Base-by-base conservation (phyloP, 129 eudicot genomes). In the Saussurea involucrata region DNA sequence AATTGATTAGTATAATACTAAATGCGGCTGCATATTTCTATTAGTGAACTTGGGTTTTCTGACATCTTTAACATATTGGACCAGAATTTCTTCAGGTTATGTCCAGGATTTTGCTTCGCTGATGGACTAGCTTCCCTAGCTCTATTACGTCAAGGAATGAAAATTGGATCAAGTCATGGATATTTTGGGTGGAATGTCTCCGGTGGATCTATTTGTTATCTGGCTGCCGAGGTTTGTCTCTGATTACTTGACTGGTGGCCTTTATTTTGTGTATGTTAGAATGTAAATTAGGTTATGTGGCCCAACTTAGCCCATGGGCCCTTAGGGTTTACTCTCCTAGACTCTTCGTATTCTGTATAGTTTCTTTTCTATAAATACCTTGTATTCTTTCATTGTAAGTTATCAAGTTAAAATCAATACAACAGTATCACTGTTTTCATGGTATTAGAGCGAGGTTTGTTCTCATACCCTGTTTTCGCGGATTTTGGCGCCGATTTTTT, bases 51-150 rank as follows among this genome's bases (percentile, higher is more conserved):
- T 42, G 5, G 28, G 9, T 53, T 63, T 76, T 65, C 77, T 87
- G 31, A 81, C 75, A 25, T 22, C 46, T 49, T 36, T 46, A 70
- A 75, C 22, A 74, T 77, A 46, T 53, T 84, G 72, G 77, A 87
- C 63, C 95, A 93, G 97, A 95, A 91, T 75, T 79, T 91, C 79
- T 95, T 91, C 88, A 86, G 98, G 81, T 66, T 95, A 76, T 95
- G 97, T 42, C 98, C 98, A 21, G 96, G 96, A 77, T 95, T 95
- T 83, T 95, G 98, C 87, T 95, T 95, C 72, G 98, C 98, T 76
- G 98, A 95, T 92, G 98, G 98, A 66, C 86, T 95, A 63, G 96
- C 98, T 71, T 95, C 98, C 68, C 83, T 95, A 66, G 98, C 98
- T 64, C 86, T 95, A 81, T 34, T 95, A 67, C 93, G 96, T 5